Conservation (phyloP, 2,329 filamentous ascomycete species). For the Fusarium siculi region DNA sequence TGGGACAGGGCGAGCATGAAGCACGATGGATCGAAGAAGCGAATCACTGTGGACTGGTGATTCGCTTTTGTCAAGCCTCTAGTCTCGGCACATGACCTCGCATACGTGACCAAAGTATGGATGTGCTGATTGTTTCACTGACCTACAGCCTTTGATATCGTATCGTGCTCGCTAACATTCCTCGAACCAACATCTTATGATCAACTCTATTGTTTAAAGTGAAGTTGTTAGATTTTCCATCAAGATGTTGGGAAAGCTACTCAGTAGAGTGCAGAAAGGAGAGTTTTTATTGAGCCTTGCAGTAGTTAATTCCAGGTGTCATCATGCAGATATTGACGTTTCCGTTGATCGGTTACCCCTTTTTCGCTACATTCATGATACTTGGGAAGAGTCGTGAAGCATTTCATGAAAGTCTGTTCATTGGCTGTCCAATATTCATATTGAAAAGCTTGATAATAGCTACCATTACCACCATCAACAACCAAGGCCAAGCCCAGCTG, state of each 20-base stretch:
- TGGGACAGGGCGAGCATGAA: accelerated
- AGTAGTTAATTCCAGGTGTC: accelerated
- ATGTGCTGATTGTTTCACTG: not conserved
- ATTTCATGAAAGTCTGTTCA: accelerated
- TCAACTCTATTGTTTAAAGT: not conserved
- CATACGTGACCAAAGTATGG: accelerated
- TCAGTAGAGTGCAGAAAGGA: accelerated
- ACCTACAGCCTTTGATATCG: accelerated
- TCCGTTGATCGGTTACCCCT: too few species aligned
- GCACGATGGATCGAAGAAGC: not conserved
- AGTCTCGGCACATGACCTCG: not conserved
- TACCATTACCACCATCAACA: not conserved
- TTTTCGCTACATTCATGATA: accelerated
- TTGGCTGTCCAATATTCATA: accelerated
- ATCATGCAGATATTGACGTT: too few species aligned
- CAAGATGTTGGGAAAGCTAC: not conserved
- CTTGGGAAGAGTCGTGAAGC: not conserved
- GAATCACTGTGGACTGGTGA: accelerated
- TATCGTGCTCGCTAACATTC: accelerated
- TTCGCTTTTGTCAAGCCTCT: accelerated
- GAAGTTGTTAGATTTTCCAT: accelerated
- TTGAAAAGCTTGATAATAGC: accelerated
- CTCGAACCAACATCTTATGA: accelerated
- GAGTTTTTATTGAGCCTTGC: accelerated
- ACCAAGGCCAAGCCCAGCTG: not conserved